A percentile compares a stretch with the other conserved stretches of the same genome.
Evolutionary conservation across 2,329 filamentous ascomycete genomes (phyloP).

Genomic region (Zymoseptoria passerinii): DNA sequence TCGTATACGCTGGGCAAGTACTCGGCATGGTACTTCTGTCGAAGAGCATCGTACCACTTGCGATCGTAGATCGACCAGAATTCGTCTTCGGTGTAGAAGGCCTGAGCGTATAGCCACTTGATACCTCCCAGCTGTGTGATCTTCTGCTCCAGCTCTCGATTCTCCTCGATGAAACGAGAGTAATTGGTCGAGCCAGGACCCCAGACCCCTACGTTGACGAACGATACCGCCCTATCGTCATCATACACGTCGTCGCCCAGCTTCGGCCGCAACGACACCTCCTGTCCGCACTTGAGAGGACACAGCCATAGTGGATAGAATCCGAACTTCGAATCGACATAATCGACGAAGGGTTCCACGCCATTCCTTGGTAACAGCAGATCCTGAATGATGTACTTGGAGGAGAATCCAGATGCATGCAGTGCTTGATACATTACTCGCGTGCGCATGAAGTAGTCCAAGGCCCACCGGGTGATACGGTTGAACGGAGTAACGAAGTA

Average conservation of each 20-base stretch:
- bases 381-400: constrained; percentile 55
- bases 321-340: constrained; percentile 39
- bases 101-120: constrained; percentile 84
- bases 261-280: constrained; percentile 13
- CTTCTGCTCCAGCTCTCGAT: constrained; percentile 62
- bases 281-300: constrained; percentile 32
- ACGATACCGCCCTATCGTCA: constrained; percentile 8
- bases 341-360: constrained; percentile 47
- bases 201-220: constrained; percentile 63
- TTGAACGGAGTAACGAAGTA: constrained; percentile 56
- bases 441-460: constrained; percentile 55
- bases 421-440: constrained; percentile 55
- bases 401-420: constrained; percentile 47
- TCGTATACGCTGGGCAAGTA: constrained; percentile 61
- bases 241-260: constrained; percentile 6
- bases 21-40: constrained; percentile 54
- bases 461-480: constrained; percentile 47
- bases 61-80: constrained; percentile 59
- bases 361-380: constrained; percentile 49
- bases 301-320: constrained; percentile 55
- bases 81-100: constrained; percentile 67
- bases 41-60: constrained; percentile 53
- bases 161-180: constrained; percentile 56
- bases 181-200: constrained; percentile 56
- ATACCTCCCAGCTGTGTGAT: constrained; percentile 62